phyloP scores from a whole-genome alignment of 2,329 filamentous ascomycete genomes.

The Pleurostoma richardsiae region DNA sequence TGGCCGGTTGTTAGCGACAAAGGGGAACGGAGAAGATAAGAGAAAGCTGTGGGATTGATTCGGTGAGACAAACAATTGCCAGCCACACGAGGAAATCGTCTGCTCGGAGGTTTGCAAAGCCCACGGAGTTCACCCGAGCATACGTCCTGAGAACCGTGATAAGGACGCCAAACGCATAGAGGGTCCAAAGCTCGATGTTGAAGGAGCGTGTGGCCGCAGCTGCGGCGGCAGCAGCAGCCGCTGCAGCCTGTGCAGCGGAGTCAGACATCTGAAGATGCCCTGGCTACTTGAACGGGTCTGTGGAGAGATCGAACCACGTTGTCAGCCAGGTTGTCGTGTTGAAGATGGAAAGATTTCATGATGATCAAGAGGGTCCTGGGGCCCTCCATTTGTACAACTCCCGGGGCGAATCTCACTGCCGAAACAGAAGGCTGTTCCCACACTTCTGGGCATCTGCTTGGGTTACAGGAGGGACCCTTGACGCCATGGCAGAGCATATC shows the following conservation, averaged over 20 bases:
- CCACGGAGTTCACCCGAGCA: conserved; percentile 17
- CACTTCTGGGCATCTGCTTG: too few species aligned
- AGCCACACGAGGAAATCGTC: conserved; percentile 23
- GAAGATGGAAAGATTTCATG: not conserved
- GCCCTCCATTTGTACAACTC: not conserved
- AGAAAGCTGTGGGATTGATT: not conserved
- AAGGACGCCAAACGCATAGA: conserved; percentile 18
- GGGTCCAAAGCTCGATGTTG: not conserved
- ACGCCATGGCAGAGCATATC: too few species aligned
- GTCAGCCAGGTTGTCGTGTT: not conserved
- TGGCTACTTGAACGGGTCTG: too few species aligned
- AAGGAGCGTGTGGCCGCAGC: not conserved
- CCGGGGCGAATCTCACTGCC: not conserved
- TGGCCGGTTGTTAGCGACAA: not conserved
- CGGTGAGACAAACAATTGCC: conserved; percentile 6
- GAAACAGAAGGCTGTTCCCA: not conserved
- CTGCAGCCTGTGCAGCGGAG: not conserved
- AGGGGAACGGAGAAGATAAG: not conserved
- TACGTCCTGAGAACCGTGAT: conserved; percentile 22
- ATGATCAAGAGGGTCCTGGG: not conserved
- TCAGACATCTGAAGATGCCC: not conserved
- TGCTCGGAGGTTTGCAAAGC: conserved; percentile 15
- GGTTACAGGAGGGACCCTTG: too few species aligned
- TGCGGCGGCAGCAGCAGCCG: not conserved
- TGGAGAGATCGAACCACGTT: too few species aligned